A percentile compares a stretch with the other conserved stretches of the same genome.
Evolutionary conservation across 129 eudicot genomes (phyloP).

Genomic region (Daucus carota): DNA sequence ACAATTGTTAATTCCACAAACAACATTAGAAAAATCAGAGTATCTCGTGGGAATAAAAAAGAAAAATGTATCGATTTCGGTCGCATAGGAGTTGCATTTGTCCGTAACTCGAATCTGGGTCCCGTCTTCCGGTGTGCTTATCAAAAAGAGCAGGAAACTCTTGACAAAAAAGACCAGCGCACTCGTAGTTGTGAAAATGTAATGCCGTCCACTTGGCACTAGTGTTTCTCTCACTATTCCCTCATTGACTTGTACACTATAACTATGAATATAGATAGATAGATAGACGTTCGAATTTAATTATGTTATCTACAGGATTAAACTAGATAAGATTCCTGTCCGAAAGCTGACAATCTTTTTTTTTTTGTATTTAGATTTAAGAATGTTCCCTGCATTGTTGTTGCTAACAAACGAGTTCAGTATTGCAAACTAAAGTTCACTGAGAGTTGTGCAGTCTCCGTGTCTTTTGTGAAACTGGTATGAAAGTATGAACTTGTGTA

Average conservation of each 20-base stretch:
- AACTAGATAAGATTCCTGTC: conserved; percentile 1
- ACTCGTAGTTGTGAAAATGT: conserved; percentile 5
- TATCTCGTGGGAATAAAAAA: neutral
- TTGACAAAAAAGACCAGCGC: conserved; percentile 9
- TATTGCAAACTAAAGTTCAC: neutral
- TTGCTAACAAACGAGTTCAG: neutral
- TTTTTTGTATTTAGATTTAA: neutral
- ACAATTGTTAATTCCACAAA: neutral
- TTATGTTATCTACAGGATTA: neutral
- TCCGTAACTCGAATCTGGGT: neutral
- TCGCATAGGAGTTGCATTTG: neutral
- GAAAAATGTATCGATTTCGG: neutral
- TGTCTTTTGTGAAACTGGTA: neutral
- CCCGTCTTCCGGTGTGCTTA: conserved; percentile 3
- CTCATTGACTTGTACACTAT: conserved; percentile 1
- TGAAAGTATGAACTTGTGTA: neutral
- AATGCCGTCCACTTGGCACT: conserved; percentile 13
- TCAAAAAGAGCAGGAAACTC: conserved; percentile 5
- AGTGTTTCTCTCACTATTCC: neutral
- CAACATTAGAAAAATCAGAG: neutral
- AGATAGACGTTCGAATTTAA: neutral
- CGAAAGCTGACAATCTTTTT: neutral
- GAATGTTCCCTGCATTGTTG: neutral
- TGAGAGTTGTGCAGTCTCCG: neutral
- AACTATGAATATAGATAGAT: neutral